phyloP scores from a whole-genome alignment of 495 filamentous ascomycete genomes.

The Polyplosphaeria fusca region DNA sequence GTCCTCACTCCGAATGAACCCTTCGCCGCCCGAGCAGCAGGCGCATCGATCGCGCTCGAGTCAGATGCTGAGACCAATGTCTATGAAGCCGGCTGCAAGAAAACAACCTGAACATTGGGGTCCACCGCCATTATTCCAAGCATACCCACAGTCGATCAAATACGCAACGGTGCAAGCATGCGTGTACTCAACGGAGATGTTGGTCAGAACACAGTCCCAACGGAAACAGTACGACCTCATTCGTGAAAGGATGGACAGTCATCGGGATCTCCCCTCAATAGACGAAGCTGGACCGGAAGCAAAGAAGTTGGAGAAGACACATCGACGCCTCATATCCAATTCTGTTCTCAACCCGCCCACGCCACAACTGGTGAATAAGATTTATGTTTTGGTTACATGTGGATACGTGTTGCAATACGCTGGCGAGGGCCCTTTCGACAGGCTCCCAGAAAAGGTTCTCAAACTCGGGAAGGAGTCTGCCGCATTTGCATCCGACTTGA shows the following conservation, averaged over 20 bases:
- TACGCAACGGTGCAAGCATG: slow-evolving; percentile 53
- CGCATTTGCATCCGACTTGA: slow-evolving; percentile 89
- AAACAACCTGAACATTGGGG: slow-evolving; percentile 51
- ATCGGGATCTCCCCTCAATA: slow-evolving; percentile 37
- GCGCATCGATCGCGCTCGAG: slow-evolving; percentile 16
- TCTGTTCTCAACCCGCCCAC: slow-evolving; percentile 53
- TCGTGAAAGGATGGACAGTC: slow-evolving; percentile 42
- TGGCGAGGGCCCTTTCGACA: slow-evolving; percentile 72
- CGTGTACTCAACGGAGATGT: slow-evolving; percentile 52
- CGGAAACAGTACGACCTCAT: slow-evolving; percentile 45
- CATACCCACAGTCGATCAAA: slow-evolving; percentile 79
- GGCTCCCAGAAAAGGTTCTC: slow-evolving; percentile 82
- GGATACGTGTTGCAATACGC: slow-evolving; percentile 87
- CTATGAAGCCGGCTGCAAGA: slow-evolving; percentile 13
- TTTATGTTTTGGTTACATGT: slow-evolving; percentile 75
- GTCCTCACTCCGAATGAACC: slow-evolving; percentile 24
- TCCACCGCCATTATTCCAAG: slow-evolving; percentile 81
- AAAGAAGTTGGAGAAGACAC: slow-evolving; percentile 30
- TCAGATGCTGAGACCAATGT: slow-evolving; percentile 23
- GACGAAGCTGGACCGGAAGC: slow-evolving; percentile 36
- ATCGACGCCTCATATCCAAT: slow-evolving; percentile 47
- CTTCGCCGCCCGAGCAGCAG: slow-evolving; percentile 15
- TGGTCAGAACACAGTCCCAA: slow-evolving; percentile 60
- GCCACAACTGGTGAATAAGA: slow-evolving; percentile 73
- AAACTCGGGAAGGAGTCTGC: slow-evolving; percentile 80